Base-by-base conservation (phyloP, 1,284 basidiomycete genomes). In the Microbotryum scabiosae region DNA sequence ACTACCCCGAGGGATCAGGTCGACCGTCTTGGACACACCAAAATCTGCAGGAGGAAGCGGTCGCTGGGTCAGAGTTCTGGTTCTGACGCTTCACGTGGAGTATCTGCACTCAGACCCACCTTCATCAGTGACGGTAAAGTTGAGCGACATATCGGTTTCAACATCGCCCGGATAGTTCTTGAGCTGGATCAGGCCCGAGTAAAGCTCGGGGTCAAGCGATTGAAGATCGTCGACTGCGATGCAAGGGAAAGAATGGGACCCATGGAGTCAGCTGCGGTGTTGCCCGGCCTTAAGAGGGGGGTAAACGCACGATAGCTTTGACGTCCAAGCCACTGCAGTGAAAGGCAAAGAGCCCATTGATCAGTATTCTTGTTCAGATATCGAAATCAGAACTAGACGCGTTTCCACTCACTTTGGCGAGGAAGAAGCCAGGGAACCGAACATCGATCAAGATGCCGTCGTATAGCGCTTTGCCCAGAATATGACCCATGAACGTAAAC, bases 361-460 rank as follows among this genome's bases (percentile, higher is more conserved):
- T 54, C 46, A 50, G 41, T 36, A 26, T 44, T 21, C 44, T 25
- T 4, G 4, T n/a, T 32, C 26, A 61, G 72, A 59, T 30, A 1
- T 62, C 61, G 63, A 72, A 70, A 59, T 77, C 74, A 43, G 70
- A 65, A 26, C 47, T 62, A 23, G 67, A 67, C 30, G 9, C 30
- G 18, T 70, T 12, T 61, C 46, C 10, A 74, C 77, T 62, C 63
- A 86, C 85, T 81, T 92, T 92, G 16, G 86, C 84, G 44, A 94
- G 79, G 82, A 98, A 98, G 79, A 98, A 99, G 9, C 85, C 84
- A 1, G 96, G 92, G 76, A 98, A 97, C 1, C 87, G 87, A 5
- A 94, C 88, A 69, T 97, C 91, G n/a, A 96, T 85, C 8, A 99
- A 79, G 54, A 98, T 97, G 3, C 93, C 92, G 59, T 97, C 90